Conservation (phyloP, 139 green algal species). For the Chlamydomonas sphaeroides region DNA sequence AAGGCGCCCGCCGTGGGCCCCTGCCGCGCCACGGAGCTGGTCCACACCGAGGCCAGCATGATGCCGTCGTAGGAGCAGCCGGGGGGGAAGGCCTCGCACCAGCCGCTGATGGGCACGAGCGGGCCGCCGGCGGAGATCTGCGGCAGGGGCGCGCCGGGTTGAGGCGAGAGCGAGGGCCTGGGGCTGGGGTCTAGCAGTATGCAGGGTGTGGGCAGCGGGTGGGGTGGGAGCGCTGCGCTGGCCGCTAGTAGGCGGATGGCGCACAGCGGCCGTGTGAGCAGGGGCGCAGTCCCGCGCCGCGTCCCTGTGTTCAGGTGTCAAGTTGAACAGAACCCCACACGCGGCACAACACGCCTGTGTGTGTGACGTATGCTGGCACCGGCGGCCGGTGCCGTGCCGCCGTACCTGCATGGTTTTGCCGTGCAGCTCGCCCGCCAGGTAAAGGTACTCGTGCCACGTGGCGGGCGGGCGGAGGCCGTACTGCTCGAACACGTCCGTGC, state of each 20-base stretch:
- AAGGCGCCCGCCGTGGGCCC: not conserved
- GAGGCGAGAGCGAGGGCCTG: too few relatives aligned
- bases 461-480: not conserved
- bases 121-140: not conserved
- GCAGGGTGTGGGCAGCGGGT: not conserved
- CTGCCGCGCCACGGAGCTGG: not conserved
- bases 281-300: too few relatives aligned
- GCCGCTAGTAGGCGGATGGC: not conserved
- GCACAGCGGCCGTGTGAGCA: too few relatives aligned
- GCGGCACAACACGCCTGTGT: too few relatives aligned
- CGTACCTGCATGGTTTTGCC: not conserved
- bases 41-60: not conserved
- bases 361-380: too few relatives aligned
- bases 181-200: too few relatives aligned
- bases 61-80: constrained; percentile 9
- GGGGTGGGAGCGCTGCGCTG: not conserved
- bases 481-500: not conserved
- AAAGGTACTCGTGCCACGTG: not conserved
- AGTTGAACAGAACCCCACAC: too few relatives aligned
- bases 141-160: not conserved
- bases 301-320: not conserved
- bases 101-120: not conserved
- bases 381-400: not conserved
- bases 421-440: not conserved
- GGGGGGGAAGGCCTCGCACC: not conserved